Percentiles rank a stretch among this genome's conserved stretches.
Evolutionary conservation across 2,329 filamentous ascomycete species (phyloP).

Genomic region (Lasiodiplodia sp.): DNA sequence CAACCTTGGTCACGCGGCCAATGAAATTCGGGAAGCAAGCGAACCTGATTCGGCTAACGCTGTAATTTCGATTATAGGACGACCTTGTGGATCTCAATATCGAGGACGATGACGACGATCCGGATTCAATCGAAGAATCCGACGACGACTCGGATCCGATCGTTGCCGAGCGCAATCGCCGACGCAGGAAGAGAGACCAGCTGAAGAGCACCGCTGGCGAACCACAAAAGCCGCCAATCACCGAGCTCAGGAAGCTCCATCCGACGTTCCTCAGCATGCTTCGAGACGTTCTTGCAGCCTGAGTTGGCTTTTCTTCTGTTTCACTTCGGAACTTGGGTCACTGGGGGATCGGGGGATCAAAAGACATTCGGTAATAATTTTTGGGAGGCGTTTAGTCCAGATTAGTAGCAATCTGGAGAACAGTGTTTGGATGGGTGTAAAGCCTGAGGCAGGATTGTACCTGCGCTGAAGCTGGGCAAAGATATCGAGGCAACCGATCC

Average conservation of each 20-base stretch:
- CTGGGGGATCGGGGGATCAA: not conserved
- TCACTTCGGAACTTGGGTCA: not conserved
- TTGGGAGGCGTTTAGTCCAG: not conserved
- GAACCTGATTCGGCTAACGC: conserved; percentile 1
- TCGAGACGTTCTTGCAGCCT: conserved; percentile 79
- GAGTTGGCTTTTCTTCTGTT: not conserved
- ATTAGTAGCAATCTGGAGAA: not conserved
- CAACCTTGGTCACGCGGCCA: not conserved
- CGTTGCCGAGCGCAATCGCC: conserved; percentile 79
- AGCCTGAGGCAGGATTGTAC: not conserved
- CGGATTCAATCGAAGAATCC: conserved; percentile 62
- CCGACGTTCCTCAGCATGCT: conserved; percentile 84
- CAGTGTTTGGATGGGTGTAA: not conserved
- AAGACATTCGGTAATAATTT: not conserved
- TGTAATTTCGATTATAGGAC: conserved; percentile 46
- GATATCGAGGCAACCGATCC: conserved; percentile 7
- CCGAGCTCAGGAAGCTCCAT: conserved; percentile 79
- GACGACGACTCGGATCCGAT: conserved; percentile 89
- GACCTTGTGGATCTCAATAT: conserved; percentile 88
- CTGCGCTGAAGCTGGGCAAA: not conserved
- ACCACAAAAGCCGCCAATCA: conserved; percentile 79
- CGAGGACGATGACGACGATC: conserved; percentile 69
- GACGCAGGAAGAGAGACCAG: conserved; percentile 79
- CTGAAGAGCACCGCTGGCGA: conserved; percentile 83
- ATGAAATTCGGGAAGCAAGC: not conserved